phyloP scores from a whole-genome alignment of 2,329 filamentous ascomycete genomes.

The Ilyonectria sp. region DNA sequence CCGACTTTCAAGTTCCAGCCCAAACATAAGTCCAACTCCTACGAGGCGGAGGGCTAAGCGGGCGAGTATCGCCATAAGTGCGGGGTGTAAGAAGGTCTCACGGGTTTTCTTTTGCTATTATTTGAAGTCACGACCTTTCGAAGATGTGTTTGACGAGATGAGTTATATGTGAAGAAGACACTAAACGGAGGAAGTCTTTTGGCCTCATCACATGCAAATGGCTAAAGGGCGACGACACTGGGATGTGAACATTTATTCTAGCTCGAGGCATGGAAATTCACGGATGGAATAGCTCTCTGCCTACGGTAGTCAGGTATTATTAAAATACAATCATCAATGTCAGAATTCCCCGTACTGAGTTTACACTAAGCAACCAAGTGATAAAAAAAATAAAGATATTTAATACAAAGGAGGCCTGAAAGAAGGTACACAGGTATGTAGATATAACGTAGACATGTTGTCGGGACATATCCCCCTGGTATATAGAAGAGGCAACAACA shows the following conservation, averaged over 20 bases:
- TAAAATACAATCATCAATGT: neutral
- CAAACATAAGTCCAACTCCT: slow-evolving; percentile 96
- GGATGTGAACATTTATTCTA: neutral
- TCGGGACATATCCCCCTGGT: slow-evolving; percentile 19
- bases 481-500: slow-evolving; percentile 21
- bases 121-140: slow-evolving; percentile 10
- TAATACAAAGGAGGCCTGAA: slow-evolving; percentile 17
- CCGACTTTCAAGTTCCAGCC: slow-evolving; percentile 94
- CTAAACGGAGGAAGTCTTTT: neutral
- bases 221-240: neutral
- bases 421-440: slow-evolving; percentile 33
- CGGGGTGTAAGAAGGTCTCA: neutral
- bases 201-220: neutral
- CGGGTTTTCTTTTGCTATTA: slow-evolving; percentile 15
- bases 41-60: slow-evolving; percentile 81
- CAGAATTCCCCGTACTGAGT: neutral
- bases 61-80: neutral
- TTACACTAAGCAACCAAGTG: neutral
- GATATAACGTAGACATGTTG: slow-evolving; percentile 23
- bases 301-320: neutral
- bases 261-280: neutral
- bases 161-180: neutral
- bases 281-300: neutral
- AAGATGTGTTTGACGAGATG: slow-evolving; percentile 9
- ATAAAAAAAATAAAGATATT: neutral